Percentiles rank a stretch among this genome's conserved stretches.
Evolutionary conservation across 768 basidiomycete genomes (phyloP).

Genomic region (Coprinopsis sp.): DNA sequence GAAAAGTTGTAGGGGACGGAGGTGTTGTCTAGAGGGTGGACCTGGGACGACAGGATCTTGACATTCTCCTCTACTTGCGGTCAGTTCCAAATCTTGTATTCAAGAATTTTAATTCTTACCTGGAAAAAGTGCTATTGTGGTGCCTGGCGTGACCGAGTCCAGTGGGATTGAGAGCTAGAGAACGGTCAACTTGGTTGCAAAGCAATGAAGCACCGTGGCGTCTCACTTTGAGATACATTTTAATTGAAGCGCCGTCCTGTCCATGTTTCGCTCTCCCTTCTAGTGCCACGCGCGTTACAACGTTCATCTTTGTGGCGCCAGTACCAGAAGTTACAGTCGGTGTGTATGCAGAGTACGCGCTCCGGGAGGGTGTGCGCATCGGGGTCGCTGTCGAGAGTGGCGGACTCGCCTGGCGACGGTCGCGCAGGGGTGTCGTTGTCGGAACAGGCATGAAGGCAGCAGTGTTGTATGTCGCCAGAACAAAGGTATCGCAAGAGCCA

Average conservation of each 20-base stretch:
- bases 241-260: constrained; percentile 61
- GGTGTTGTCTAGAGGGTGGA: constrained; percentile 70
- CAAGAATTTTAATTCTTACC: constrained; percentile 32
- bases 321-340: constrained; percentile 43
- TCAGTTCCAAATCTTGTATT: too few species aligned
- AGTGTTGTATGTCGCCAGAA: neutral
- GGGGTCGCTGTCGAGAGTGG: constrained; percentile 20
- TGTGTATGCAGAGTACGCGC: constrained; percentile 34
- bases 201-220: neutral
- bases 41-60: constrained; percentile 66
- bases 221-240: constrained; percentile 71
- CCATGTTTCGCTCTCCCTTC: constrained; percentile 69
- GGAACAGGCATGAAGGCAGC: constrained; percentile 15
- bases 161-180: constrained; percentile 62
- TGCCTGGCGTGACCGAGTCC: constrained; percentile 61
- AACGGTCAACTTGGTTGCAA: neutral
- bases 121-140: constrained; percentile 67
- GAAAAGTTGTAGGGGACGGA: constrained; percentile 77
- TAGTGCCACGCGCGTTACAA: constrained; percentile 70
- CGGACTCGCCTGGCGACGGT: constrained; percentile 21
- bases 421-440: constrained; percentile 18
- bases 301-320: constrained; percentile 48
- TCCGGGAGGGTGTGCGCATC: constrained; percentile 17
- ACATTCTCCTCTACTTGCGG: constrained; percentile 84
- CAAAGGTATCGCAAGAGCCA: too few species aligned